These are phyloP conservation scores for Ampelomyces quisqualis DNA, from an alignment of 2,329 filamentous ascomycete genomes.

Conservation along the genomic window DNA sequence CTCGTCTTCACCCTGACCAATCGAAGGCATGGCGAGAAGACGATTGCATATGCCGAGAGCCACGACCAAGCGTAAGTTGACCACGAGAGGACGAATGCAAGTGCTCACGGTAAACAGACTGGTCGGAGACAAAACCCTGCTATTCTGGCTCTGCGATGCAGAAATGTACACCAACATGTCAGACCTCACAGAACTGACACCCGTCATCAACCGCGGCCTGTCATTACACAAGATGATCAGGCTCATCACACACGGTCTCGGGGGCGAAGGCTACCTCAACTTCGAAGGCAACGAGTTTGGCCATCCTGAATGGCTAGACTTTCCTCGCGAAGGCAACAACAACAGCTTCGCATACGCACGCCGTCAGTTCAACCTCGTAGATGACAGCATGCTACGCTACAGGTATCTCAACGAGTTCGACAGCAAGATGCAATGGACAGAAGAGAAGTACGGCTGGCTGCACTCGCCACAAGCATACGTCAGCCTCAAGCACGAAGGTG, in stretches of 20 bases:
- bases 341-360: constrained; percentile 95
- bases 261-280: constrained; percentile 96
- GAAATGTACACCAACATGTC: constrained; percentile 99
- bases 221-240: constrained; percentile 97
- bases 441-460: constrained; percentile 90
- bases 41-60: constrained; percentile 94
- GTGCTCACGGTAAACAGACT: constrained; percentile 59
- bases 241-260: constrained; percentile 84
- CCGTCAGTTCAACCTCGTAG: constrained; percentile 87
- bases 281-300: constrained; percentile 99
- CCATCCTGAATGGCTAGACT: constrained; percentile 98
- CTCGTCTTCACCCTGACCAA: constrained; percentile 90
- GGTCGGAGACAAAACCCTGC: constrained; percentile 92
- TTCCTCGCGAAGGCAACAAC: constrained; percentile 87
- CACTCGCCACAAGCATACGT: constrained; percentile 84
- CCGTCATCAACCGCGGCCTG: constrained; percentile 86
- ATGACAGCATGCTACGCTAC: constrained; percentile 84
- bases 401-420: constrained; percentile 93
- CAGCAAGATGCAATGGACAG: constrained; percentile 81
- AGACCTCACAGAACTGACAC: constrained; percentile 74
- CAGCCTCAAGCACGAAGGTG: constrained; percentile 86
- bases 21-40: constrained; percentile 92
- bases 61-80: constrained; percentile 92
- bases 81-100: neutral
- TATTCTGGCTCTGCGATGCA: constrained; percentile 98